Evolutionary conservation across 331 rosid genomes (phyloP).

Genomic region (Malus hybrid): DNA sequence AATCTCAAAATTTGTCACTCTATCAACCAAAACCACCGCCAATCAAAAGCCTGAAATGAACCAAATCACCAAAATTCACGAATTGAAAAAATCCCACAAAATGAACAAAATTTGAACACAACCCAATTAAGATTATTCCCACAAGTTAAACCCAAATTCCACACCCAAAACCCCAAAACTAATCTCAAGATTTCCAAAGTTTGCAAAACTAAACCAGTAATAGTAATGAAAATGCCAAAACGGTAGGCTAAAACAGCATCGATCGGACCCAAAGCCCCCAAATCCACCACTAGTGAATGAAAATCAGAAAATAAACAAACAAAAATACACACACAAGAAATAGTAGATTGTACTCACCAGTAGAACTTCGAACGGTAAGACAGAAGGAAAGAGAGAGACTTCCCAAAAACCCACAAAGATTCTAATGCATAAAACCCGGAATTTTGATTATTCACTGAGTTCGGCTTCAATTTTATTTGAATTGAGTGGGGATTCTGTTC

Average conservation of each 20-base stretch:
- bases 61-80: conserved; percentile 19
- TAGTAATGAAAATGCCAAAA: conserved; percentile 7
- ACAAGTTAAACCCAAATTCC: conserved; percentile 24
- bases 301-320: neutral
- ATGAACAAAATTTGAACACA: conserved; percentile 5
- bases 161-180: conserved; percentile 7
- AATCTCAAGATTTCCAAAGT: conserved; percentile 12
- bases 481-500: neutral
- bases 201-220: conserved; percentile 4
- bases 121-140: conserved; percentile 11
- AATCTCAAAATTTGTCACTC: conserved; percentile 20
- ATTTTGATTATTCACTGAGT: conserved; percentile 3
- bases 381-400: neutral
- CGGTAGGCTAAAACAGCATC: conserved; percentile 9
- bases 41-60: conserved; percentile 26
- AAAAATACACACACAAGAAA: neutral
- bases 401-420: conserved; percentile 4
- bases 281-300: conserved; percentile 37
- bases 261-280: conserved; percentile 52
- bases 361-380: conserved; percentile 24
- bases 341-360: conserved; percentile 42
- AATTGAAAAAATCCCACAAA: conserved; percentile 8
- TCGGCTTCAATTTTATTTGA: conserved; percentile 8
- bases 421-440: conserved; percentile 10
- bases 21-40: conserved; percentile 14